These are phyloP conservation scores for Yamadazyma diddensiae DNA, from an alignment of 1,139 yeast genomes.

Conservation along the genomic window DNA sequence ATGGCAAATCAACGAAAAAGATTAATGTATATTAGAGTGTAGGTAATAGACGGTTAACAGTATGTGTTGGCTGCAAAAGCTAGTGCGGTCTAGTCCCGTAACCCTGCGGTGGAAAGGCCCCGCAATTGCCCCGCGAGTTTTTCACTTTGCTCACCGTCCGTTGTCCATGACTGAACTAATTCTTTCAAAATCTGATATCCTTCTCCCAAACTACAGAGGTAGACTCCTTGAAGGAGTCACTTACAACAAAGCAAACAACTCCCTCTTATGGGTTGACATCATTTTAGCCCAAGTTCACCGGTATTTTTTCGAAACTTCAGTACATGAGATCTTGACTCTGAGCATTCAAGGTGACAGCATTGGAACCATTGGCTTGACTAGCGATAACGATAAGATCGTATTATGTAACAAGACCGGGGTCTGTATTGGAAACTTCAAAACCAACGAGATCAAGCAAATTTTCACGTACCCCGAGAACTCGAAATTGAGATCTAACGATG, in stretches of 20 bases:
- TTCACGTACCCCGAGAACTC: constrained; percentile 39
- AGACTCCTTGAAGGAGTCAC: constrained; percentile 67
- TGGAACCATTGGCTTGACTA: constrained; percentile 65
- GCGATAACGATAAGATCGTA: constrained; percentile 37
- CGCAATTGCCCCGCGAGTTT: too few relatives aligned
- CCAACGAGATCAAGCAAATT: constrained; percentile 40
- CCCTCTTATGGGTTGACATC: constrained; percentile 71
- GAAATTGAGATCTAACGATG: constrained; percentile 68
- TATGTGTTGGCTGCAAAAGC: too few relatives aligned
- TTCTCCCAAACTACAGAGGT: constrained; percentile 46
- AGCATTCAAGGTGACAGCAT: constrained; percentile 38
- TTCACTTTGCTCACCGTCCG: too few relatives aligned
- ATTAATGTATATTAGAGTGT: too few relatives aligned
- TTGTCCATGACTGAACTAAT: not conserved
- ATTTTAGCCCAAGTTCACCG: constrained; percentile 57
- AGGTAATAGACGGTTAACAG: too few relatives aligned
- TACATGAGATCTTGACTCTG: constrained; percentile 42
- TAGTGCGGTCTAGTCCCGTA: too few relatives aligned
- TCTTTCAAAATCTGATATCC: constrained; percentile 22
- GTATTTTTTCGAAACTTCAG: constrained; percentile 22
- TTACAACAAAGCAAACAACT: constrained; percentile 53
- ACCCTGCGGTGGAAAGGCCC: too few relatives aligned
- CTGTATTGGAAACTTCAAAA: constrained; percentile 45
- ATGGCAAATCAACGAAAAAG: constrained; percentile 36
- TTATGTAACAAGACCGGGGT: constrained; percentile 61